These are phyloP conservation scores for Dothidotthia symphoricarpi DNA, from an alignment of 2,329 filamentous ascomycete species.

Conservation along the genomic window DNA sequence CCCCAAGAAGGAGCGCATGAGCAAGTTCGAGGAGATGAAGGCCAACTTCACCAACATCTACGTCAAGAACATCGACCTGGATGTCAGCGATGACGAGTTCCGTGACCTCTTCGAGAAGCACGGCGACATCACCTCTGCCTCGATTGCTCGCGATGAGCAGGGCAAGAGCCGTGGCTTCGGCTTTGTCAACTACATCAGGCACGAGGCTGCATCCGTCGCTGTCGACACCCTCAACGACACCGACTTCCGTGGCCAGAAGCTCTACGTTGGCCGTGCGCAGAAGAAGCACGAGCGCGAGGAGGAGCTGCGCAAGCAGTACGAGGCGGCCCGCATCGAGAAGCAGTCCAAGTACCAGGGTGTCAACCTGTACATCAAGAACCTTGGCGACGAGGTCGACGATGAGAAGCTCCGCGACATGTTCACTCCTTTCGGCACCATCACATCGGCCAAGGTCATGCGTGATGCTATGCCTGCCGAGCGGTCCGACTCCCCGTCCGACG, in stretches of 20 bases:
- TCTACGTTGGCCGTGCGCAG: constrained; percentile 97
- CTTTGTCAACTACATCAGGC: constrained; percentile 92
- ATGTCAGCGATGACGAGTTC: constrained; percentile 92
- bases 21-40: constrained; percentile 99
- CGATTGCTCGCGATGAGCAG: constrained; percentile 82
- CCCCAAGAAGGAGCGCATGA: constrained; percentile 99
- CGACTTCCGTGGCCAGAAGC: constrained; percentile 89
- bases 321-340: constrained; percentile 96
- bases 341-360: constrained; percentile 99
- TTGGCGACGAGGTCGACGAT: constrained; percentile 94
- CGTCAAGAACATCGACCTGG: constrained; percentile 91
- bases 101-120: constrained; percentile 87
- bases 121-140: constrained; percentile 93
- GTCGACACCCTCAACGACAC: constrained; percentile 90
- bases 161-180: constrained; percentile 95
- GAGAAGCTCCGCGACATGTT: constrained; percentile 97
- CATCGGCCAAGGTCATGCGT: constrained; percentile 98
- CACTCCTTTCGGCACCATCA: constrained; percentile 87
- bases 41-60: constrained; percentile 99
- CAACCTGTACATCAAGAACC: constrained; percentile 99
- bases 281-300: constrained; percentile 99
- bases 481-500: constrained; percentile 46
- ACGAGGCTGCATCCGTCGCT: constrained; percentile 80
- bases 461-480: constrained; percentile 62
- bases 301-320: constrained; percentile 97